phyloP scores from a whole-genome alignment of 371 early-diverging fungal genomes.

The Chytridium lagenaria region DNA sequence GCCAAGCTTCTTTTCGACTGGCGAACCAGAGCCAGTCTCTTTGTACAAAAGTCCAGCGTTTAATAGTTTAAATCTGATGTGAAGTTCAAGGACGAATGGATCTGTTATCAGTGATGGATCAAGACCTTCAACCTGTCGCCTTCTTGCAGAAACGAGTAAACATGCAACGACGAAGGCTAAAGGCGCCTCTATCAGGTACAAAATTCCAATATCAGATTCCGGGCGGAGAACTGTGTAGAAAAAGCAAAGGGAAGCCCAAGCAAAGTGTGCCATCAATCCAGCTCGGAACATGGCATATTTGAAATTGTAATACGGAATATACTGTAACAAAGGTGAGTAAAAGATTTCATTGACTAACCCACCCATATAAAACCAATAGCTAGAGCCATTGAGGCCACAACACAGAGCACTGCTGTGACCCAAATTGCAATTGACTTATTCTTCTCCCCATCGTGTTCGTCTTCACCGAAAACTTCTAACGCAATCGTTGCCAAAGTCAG shows the following conservation, averaged over 20 bases:
- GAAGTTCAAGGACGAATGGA: slow-evolving; percentile 43
- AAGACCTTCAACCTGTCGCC: slow-evolving; percentile 24
- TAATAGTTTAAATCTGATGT: slow-evolving; percentile 39
- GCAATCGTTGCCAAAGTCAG: slow-evolving; percentile 36
- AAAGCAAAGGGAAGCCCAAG: slow-evolving; percentile 41
- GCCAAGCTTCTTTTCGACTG: no score
- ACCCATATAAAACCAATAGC: slow-evolving; percentile 37
- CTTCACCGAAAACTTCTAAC: slow-evolving; percentile 20
- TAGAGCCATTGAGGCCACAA: slow-evolving; percentile 28
- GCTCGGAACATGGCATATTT: slow-evolving; percentile 7
- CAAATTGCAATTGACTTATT: slow-evolving; percentile 3
- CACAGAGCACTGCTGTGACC: slow-evolving; percentile 37
- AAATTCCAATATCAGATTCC: slow-evolving; percentile 45
- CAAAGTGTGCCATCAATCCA: slow-evolving; percentile 34
- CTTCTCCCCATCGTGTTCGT: not conserved
- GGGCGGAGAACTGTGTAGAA: slow-evolving; percentile 39
- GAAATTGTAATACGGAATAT: slow-evolving; percentile 24
- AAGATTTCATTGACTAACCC: not conserved
- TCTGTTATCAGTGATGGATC: slow-evolving; percentile 17
- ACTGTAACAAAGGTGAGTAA: slow-evolving; percentile 11
- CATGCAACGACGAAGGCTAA: slow-evolving; percentile 19
- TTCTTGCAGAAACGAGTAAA: slow-evolving; percentile 24
- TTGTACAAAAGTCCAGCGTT: slow-evolving; percentile 34
- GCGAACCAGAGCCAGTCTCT: no score
- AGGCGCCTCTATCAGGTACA: slow-evolving; percentile 36